A percentile compares a stretch with the other conserved stretches of the same genome.
Conservation (phyloP, 2,329 filamentous ascomycete species). For the Cordyceps cateniannulata region DNA sequence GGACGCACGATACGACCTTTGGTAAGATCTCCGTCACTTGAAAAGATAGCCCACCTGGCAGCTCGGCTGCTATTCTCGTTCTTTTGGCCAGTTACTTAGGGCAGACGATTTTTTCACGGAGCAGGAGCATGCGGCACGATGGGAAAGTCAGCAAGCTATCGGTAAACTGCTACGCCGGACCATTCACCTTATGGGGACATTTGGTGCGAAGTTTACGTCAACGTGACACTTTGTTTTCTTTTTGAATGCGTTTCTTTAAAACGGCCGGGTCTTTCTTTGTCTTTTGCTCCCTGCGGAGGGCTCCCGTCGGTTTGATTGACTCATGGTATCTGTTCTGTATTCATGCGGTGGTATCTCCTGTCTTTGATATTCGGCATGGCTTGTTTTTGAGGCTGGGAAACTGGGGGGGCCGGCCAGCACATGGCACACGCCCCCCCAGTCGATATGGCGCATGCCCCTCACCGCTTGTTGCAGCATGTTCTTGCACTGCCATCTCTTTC, state of each 20-base stretch:
- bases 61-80: not conserved
- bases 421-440: not conserved
- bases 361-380: not conserved
- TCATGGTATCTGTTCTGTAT: not conserved
- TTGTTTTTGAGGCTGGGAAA: not conserved
- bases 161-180: not conserved
- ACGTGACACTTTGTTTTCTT: not conserved
- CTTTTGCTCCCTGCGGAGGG: not conserved
- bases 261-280: not conserved
- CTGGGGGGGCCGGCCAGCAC: not conserved
- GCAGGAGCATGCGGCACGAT: not conserved
- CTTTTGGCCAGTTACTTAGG: not conserved
- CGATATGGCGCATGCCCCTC: conserved; percentile 5
- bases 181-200: not conserved
- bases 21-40: conserved; percentile 5
- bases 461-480: conserved; percentile 6
- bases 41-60: not conserved
- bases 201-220: not conserved
- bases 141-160: not conserved
- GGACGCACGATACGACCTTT: not conserved
- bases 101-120: not conserved
- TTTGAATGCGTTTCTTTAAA: not conserved
- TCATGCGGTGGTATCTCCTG: not conserved
- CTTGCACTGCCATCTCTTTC: not conserved
- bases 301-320: not conserved